Percentiles rank a stretch among this genome's conserved stretches.
Evolutionary conservation across 805 yeast species (phyloP).

Genomic region (Metschnikowia dekortorum): DNA sequence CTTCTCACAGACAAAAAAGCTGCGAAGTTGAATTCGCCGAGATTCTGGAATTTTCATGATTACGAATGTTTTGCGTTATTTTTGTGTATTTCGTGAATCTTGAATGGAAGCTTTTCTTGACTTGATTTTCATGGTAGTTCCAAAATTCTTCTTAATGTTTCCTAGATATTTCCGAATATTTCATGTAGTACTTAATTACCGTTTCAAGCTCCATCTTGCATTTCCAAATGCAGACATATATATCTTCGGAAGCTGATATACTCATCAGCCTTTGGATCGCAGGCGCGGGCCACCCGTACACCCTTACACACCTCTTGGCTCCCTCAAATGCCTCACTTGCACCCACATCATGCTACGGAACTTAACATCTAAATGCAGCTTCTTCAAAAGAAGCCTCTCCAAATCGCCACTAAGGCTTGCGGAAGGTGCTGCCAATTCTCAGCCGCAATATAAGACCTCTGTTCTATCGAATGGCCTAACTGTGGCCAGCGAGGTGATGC

Average conservation of each 20-base stretch:
- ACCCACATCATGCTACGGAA: slow-evolving; percentile 6
- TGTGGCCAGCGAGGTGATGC: slow-evolving; percentile 85
- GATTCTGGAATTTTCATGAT: no score
- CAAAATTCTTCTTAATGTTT: no score
- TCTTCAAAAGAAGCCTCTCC: background rate
- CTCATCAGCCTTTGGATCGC: background rate
- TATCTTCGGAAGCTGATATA: background rate
- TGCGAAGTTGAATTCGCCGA: no score
- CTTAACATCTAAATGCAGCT: background rate
- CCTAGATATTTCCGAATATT: no score
- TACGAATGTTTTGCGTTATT: no score
- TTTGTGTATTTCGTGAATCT: no score
- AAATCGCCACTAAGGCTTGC: background rate
- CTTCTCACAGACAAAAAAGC: no score
- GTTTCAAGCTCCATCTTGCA: no score
- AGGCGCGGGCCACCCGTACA: background rate
- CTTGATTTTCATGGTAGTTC: no score
- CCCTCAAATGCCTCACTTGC: background rate
- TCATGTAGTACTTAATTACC: no score
- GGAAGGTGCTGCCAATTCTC: background rate
- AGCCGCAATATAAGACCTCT: slow-evolving; percentile 49
- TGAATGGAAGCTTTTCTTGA: no score
- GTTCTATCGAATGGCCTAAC: slow-evolving; percentile 87
- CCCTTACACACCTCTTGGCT: background rate
- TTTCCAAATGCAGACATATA: no score